Conservation (phyloP, 768 basidiomycete genomes). For the Trametes maxima region DNA sequence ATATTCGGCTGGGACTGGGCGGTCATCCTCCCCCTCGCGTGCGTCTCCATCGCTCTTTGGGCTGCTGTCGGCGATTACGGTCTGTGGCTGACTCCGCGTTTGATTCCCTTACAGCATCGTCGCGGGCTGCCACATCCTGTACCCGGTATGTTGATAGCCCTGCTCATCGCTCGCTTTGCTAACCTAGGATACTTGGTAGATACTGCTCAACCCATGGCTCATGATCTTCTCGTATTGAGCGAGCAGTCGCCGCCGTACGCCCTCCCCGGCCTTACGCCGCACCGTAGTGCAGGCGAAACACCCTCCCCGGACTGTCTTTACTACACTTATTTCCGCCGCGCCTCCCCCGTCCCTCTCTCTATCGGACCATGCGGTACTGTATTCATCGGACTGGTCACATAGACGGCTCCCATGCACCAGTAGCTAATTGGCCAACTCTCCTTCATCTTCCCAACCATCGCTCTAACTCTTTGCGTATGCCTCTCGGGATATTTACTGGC, state of each 20-base stretch:
- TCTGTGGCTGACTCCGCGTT: neutral
- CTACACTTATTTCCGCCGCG: no score
- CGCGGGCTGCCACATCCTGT: constrained; percentile 66
- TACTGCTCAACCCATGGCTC: constrained; percentile 75
- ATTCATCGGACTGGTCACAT: neutral
- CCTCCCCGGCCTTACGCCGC: neutral
- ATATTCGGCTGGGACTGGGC: constrained; percentile 70
- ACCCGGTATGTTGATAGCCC: constrained; percentile 59
- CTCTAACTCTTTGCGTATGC: neutral
- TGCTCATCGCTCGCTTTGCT: neutral
- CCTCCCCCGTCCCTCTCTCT: neutral
- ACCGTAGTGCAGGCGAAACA: neutral
- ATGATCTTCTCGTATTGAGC: constrained; percentile 75
- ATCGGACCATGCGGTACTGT: neutral
- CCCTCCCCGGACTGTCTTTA: neutral
- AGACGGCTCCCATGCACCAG: neutral
- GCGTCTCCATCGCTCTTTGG: constrained; percentile 34
- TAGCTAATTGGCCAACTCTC: neutral
- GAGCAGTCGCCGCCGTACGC: neutral
- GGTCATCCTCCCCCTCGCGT: constrained; percentile 75
- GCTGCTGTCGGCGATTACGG: neutral
- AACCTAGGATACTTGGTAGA: neutral
- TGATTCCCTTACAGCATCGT: constrained; percentile 49
- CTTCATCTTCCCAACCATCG: no score
- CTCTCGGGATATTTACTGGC: neutral